Percentiles rank a stretch among this genome's conserved stretches.
phyloP scores from a whole-genome alignment of 1,139 yeast species.

The Kodamaea fungicola region DNA sequence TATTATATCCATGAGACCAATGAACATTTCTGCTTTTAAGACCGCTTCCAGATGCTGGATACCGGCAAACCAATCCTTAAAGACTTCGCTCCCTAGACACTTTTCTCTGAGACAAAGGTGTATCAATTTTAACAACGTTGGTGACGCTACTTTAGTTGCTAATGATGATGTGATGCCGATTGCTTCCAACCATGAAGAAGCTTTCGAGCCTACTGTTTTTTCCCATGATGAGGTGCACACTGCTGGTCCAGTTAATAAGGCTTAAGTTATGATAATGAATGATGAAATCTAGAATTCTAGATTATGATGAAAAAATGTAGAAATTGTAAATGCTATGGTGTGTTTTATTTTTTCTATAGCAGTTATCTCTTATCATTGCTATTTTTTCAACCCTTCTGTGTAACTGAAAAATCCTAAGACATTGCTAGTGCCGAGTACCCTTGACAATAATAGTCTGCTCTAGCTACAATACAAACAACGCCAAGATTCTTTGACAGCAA shows the following conservation, averaged over 20 bases:
- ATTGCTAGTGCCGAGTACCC: no score
- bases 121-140: conserved; percentile 34
- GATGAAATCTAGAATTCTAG: background rate
- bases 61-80: conserved; percentile 21
- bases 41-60: conserved; percentile 49
- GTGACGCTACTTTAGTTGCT: conserved; percentile 31
- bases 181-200: conserved; percentile 17
- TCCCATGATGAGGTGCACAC: conserved; percentile 44
- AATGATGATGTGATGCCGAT: conserved; percentile 32
- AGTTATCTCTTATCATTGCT: no score
- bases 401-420: no score
- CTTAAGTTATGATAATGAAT: conserved; percentile 9
- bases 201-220: conserved; percentile 39
- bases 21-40: conserved; percentile 35
- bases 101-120: conserved; percentile 40
- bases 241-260: conserved; percentile 46
- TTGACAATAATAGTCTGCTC: no score
- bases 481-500: no score
- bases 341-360: no score
- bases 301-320: no score
- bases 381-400: no score
- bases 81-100: conserved; percentile 15
- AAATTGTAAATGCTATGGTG: no score
- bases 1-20: conserved; percentile 28
- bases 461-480: no score